Evolutionary conservation across 257 asterid species (phyloP).

Genomic region (Nicotiana sylvestris): DNA sequence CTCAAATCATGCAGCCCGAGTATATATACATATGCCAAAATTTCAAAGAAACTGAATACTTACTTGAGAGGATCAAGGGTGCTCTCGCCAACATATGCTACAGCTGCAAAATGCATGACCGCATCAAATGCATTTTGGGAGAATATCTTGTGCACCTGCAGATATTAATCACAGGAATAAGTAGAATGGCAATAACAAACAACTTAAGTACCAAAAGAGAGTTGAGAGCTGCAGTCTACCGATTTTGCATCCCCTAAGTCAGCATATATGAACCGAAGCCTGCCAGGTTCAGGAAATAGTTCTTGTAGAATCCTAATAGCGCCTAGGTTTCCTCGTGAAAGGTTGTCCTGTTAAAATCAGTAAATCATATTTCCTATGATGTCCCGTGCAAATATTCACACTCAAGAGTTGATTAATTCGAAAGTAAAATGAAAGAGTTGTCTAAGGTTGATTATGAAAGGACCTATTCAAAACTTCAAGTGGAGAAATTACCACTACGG

Average conservation of each 20-base stretch:
- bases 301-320: slow-evolving; percentile 62
- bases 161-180: slow-evolving; percentile 15
- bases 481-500: slow-evolving; percentile 65
- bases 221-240: slow-evolving; percentile 35
- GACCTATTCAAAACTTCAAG: neutral
- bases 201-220: neutral
- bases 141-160: slow-evolving; percentile 50
- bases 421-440: neutral
- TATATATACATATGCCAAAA: neutral
- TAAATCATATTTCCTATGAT: neutral
- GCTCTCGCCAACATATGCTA: slow-evolving; percentile 96
- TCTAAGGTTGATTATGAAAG: neutral
- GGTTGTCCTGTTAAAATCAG: slow-evolving; percentile 57
- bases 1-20: neutral
- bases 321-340: slow-evolving; percentile 84
- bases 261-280: slow-evolving; percentile 80
- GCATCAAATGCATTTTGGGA: slow-evolving; percentile 14
- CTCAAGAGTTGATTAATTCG: neutral
- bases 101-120: slow-evolving; percentile 83
- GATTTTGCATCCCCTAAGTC: slow-evolving; percentile 80
- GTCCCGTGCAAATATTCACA: neutral
- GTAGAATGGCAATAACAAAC: neutral
- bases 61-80: slow-evolving; percentile 84
- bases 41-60: slow-evolving; percentile 20
- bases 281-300: slow-evolving; percentile 77